Percentiles rank a stretch among this genome's conserved stretches.
Evolutionary conservation across 2,329 filamentous ascomycete genomes (phyloP).

Genomic region (Colletotrichum sidae): DNA sequence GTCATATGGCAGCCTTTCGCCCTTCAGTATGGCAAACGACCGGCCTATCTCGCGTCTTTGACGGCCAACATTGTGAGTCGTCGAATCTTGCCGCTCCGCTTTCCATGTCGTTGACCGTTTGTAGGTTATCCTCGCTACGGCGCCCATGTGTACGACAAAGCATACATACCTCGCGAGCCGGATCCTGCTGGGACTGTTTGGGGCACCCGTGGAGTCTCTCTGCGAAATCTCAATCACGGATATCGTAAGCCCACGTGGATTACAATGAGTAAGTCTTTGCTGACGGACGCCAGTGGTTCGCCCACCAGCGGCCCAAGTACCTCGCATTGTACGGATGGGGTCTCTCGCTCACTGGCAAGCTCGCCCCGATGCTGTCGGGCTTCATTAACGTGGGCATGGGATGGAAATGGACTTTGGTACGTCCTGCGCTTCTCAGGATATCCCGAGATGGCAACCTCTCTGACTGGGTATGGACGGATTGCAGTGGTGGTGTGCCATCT

Average conservation of each 20-base stretch:
- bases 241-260: slow-evolving; percentile 42
- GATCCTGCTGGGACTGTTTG: slow-evolving; percentile 57
- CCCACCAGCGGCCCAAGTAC: slow-evolving; percentile 57
- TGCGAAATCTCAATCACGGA: slow-evolving; percentile 58
- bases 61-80: slow-evolving; percentile 44
- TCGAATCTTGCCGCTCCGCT: not conserved
- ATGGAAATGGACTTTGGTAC: no score
- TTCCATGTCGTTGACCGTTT: not conserved
- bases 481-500: no score
- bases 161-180: slow-evolving; percentile 54
- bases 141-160: slow-evolving; percentile 42
- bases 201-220: slow-evolving; percentile 58
- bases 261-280: not conserved
- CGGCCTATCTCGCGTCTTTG: slow-evolving; percentile 48
- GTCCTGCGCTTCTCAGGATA: no score
- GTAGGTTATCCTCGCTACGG: slow-evolving; percentile 43
- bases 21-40: no score
- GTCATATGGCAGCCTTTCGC: no score
- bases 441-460: no score
- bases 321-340: slow-evolving; percentile 54
- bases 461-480: no score
- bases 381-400: no score
- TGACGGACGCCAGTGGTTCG: slow-evolving; percentile 43
- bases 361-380: no score
- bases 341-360: no score